phyloP scores from a whole-genome alignment of 73 alveolate genomes.

The Paramecium sexaurelia region DNA sequence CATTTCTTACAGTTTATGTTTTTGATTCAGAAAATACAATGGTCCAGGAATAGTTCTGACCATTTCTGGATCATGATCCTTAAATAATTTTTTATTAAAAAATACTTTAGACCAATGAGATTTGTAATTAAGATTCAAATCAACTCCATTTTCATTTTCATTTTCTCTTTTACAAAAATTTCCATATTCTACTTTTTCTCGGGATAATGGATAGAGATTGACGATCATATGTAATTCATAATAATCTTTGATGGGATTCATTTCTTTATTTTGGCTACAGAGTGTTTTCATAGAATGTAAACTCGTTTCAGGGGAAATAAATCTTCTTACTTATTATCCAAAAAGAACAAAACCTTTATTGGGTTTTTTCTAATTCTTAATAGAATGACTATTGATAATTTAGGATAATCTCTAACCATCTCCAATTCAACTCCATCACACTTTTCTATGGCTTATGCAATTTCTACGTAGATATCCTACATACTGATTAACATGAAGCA shows the following conservation, averaged over 20 bases:
- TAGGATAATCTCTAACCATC: constrained; percentile 25
- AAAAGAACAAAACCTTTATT: constrained; percentile 68
- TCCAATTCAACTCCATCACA: neutral
- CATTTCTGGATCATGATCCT: constrained; percentile 52
- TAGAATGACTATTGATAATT: neutral
- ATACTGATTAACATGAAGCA: neutral
- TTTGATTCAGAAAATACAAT: constrained; percentile 74
- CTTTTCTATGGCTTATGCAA: neutral
- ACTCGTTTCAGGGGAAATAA: constrained; percentile 72
- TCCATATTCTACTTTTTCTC: constrained; percentile 74
- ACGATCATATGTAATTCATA: constrained; percentile 56
- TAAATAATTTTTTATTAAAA: neutral
- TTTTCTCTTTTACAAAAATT: constrained; percentile 72
- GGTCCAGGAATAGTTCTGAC: constrained; percentile 62
- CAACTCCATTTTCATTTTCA: constrained; percentile 72
- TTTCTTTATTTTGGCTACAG: neutral
- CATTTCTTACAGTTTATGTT: constrained; percentile 60
- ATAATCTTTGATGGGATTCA: constrained; percentile 5
- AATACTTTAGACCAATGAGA: constrained; percentile 62
- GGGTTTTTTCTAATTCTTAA: constrained; percentile 6
- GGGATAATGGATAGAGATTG: constrained; percentile 69
- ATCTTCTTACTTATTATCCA: constrained; percentile 79
- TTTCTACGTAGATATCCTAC: neutral
- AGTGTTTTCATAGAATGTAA: constrained; percentile 46
- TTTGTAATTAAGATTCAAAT: constrained; percentile 73